Evolutionary conservation across 2,329 filamentous ascomycete genomes (phyloP), one percentile per base, ranked within the genome.

Genomic region (Epichloe hybrida): DNA sequence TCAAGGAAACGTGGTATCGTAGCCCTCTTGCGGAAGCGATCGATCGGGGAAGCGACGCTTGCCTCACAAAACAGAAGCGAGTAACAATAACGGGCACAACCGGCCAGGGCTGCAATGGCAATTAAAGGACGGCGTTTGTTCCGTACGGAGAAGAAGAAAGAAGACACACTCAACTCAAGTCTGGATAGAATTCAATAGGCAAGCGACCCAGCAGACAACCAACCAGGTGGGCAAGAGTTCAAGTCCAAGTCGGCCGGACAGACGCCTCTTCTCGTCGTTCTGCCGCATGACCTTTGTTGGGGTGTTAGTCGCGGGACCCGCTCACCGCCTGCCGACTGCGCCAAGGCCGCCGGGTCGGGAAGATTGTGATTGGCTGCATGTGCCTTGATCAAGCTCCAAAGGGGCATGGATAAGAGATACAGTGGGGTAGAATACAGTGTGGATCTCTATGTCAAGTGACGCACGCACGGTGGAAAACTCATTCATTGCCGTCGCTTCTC

Each of bases 271-370:
- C 38, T 50, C 42, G 36, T 20, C 46, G 42, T 42, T 49, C 49
- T 44, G 38, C 44, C 21, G 42, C 42, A 36, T 48, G 41, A 42
- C 20, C 44, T 34, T 27, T 27, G 23, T 27, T 27, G 20, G 35
- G 39, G 52, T 50, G 53, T 58, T 57, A 59, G 54, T 56, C 54
- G 53, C 53, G 47, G 43, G 38, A 21, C 39, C 50, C 41, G 46
- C 50, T 54, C 55, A 56, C 57, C 55, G 55, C 56, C 53, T 58
- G 48, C 54, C 54, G 36, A 15, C 49, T 55, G 41, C 45, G 52
- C 47, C n/a, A 42, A 44, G 43, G 37, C 34, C 42, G 42, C 45
- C 53, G 41, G 39, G n/a, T 7, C 43, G 36, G 23, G 48, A 34
- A 37, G 23, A 7, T 41, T 44, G 15, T 53, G 49, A 51, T 56